phyloP scores from a whole-genome alignment of 192 early-diverging fungal genomes.

The Borealophlyctis nickersoniae region DNA sequence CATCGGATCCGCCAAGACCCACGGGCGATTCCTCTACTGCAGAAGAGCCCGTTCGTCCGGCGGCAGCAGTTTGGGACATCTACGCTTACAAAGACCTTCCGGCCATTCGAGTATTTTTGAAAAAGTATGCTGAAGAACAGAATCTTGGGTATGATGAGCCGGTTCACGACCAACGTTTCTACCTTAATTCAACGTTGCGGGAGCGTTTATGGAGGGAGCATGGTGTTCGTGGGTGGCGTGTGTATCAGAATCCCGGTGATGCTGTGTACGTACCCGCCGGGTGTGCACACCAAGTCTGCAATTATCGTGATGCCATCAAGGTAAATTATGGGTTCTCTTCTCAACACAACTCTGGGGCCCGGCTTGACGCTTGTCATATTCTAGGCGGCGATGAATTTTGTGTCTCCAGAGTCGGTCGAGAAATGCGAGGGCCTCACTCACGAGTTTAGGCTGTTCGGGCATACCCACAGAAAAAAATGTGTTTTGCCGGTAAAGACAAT shows the following conservation, averaged over 20 bases:
- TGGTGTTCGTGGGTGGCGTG: constrained; percentile 9
- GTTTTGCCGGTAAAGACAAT: not conserved
- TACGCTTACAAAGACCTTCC: constrained; percentile 41
- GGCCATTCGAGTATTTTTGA: constrained; percentile 40
- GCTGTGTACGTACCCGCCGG: not conserved
- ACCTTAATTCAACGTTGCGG: constrained; percentile 22
- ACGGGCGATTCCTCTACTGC: not conserved
- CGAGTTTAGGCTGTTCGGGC: constrained; percentile 47
- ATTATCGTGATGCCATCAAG: constrained; percentile 33
- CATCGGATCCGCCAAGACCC: too few relatives aligned
- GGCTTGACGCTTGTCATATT: too few relatives aligned
- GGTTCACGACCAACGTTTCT: not conserved
- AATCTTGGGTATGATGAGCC: not conserved
- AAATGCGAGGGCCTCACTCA: constrained; percentile 41
- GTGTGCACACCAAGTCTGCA: not conserved
- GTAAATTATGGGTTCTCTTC: too few relatives aligned
- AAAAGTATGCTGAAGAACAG: constrained; percentile 12
- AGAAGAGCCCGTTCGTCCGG: not conserved
- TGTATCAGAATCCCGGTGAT: not conserved
- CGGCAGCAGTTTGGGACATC: constrained; percentile 66
- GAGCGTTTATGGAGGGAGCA: constrained; percentile 24
- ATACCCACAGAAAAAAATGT: constrained; percentile 43
- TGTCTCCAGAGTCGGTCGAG: constrained; percentile 58
- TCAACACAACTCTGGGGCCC: too few relatives aligned
- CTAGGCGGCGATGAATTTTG: constrained; percentile 71